phyloP scores from a whole-genome alignment of 176 grass and related monocot genomes.

The Hordeum marinum region DNA sequence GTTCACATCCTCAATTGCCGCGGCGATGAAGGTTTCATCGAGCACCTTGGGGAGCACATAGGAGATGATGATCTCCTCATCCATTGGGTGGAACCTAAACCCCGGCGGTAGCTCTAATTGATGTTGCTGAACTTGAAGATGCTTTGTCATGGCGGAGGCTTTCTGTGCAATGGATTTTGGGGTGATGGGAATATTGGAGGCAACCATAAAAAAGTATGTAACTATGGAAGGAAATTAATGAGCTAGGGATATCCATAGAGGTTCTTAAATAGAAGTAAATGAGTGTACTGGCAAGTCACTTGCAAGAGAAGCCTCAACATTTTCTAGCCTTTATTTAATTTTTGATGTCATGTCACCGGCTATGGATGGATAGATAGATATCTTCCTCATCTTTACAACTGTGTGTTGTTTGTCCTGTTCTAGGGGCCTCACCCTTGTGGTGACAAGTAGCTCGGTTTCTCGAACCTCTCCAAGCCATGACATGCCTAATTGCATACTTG shows the following conservation, averaged over 20 bases:
- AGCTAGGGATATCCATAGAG: background rate
- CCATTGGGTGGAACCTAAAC: slow-evolving; percentile 51
- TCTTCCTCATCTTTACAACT: background rate
- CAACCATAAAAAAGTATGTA: background rate
- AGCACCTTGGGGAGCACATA: slow-evolving; percentile 50
- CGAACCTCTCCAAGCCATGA: background rate
- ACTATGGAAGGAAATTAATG: background rate
- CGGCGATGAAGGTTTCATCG: slow-evolving; percentile 17
- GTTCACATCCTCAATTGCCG: slow-evolving; percentile 42
- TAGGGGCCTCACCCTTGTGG: background rate
- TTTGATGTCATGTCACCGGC: too few relatives aligned
- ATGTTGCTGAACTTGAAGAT: background rate
- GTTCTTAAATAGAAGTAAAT: background rate
- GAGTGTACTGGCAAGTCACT: background rate
- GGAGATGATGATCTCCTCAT: slow-evolving; percentile 58
- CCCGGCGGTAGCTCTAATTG: slow-evolving; percentile 38
- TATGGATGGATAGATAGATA: background rate
- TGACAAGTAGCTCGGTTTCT: background rate
- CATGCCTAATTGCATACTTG: background rate
- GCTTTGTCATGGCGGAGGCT: slow-evolving; percentile 23
- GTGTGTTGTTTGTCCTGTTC: background rate
- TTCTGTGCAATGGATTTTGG: background rate
- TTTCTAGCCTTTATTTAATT: too few relatives aligned
- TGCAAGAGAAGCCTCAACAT: background rate
- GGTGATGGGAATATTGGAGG: background rate